phyloP scores from a whole-genome alignment of 345 rosid species.

The Geranium rotundifolium region DNA sequence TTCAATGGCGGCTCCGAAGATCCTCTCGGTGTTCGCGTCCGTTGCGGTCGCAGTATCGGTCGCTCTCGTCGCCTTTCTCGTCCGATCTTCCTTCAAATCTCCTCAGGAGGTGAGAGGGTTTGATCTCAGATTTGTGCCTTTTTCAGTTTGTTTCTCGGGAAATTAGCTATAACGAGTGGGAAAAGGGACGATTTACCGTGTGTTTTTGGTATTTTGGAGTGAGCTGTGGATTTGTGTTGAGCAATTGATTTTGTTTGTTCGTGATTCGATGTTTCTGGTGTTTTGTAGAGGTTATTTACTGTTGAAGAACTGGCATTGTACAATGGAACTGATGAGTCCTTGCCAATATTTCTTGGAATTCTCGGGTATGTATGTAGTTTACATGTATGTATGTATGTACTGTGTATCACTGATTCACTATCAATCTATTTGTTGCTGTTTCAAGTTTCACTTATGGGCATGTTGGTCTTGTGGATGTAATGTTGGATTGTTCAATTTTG shows the following conservation, averaged over 20 bases:
- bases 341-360: constrained; percentile 72
- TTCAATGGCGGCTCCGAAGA: constrained; percentile 12
- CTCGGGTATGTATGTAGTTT: constrained; percentile 80
- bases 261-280: neutral
- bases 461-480: too few species aligned
- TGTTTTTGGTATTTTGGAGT: too few species aligned
- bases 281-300: constrained; percentile 46
- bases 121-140: neutral
- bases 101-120: constrained; percentile 28
- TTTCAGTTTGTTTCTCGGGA: neutral
- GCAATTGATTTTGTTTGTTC: neutral
- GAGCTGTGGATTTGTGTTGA: too few species aligned
- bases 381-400: too few species aligned
- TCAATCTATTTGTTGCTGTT: neutral
- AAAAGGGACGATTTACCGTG: too few species aligned
- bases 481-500: too few species aligned
- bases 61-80: constrained; percentile 32
- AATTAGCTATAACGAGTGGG: neutral
- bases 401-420: neutral
- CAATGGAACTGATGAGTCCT: constrained; percentile 66
- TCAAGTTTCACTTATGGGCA: neutral
- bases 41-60: constrained; percentile 30
- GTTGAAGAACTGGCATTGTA: constrained; percentile 57
- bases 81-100: constrained; percentile 28
- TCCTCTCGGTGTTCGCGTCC: constrained; percentile 23